phyloP scores from a whole-genome alignment of 345 rosid genomes.

The Lagerstroemia speciosa region DNA sequence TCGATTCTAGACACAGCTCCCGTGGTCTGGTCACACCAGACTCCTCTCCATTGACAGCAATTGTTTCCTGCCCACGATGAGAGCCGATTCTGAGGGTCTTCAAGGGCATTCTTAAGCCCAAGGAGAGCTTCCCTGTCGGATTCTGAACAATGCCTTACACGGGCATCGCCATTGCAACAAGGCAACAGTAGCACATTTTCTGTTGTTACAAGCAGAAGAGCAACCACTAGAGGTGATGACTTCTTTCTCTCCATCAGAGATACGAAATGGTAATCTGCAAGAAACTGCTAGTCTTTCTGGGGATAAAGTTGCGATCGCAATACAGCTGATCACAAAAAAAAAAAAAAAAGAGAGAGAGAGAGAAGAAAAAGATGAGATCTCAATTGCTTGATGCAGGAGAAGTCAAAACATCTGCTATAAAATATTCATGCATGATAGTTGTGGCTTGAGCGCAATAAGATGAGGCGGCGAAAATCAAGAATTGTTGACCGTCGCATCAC shows the following conservation, averaged over 20 bases:
- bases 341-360: no score
- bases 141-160: slow-evolving; percentile 13
- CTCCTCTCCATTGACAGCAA: slow-evolving; percentile 39
- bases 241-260: neutral
- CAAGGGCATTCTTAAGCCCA: slow-evolving; percentile 25
- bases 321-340: no score
- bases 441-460: neutral
- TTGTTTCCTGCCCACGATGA: slow-evolving; percentile 27
- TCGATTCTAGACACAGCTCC: slow-evolving; percentile 24
- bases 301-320: no score
- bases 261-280: neutral
- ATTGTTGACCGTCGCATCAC: neutral
- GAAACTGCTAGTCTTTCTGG: neutral
- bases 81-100: slow-evolving; percentile 20
- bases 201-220: neutral
- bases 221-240: neutral
- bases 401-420: neutral
- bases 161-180: neutral
- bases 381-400: neutral
- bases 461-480: neutral
- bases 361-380: neutral
- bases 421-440: neutral
- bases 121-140: slow-evolving; percentile 22
- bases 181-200: neutral
- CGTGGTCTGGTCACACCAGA: slow-evolving; percentile 19